phyloP scores from a whole-genome alignment of 352 stramenopile species.

The Pythium diclinum region DNA sequence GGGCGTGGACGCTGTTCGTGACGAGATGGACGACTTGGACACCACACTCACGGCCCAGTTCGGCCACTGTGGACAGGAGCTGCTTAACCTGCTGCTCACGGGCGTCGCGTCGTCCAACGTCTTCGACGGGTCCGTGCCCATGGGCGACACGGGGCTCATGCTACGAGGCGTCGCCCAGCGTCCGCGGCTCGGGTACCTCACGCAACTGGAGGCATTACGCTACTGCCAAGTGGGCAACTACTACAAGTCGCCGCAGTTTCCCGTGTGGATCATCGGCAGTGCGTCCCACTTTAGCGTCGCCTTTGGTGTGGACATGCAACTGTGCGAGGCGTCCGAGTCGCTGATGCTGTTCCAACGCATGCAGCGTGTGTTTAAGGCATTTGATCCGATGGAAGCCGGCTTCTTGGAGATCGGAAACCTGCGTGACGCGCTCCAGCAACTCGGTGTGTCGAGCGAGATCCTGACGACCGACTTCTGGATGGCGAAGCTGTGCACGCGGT shows the following conservation, averaged over 20 bases:
- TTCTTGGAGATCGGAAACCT: conserved; percentile 78
- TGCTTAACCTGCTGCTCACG: conserved; percentile 84
- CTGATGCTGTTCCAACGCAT: conserved; percentile 81
- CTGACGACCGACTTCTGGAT: conserved; percentile 61
- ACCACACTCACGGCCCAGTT: conserved; percentile 63
- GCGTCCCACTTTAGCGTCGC: conserved; percentile 90
- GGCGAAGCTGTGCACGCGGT: conserved; percentile 45
- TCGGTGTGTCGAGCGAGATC: conserved; percentile 58
- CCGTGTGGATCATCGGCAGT: conserved; percentile 90
- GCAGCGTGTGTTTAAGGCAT: conserved; percentile 86
- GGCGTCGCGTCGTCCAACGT: conserved; percentile 78
- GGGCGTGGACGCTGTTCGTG: conserved; percentile 34
- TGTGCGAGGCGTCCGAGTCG: conserved; percentile 65
- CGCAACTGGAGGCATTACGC: conserved; percentile 85
- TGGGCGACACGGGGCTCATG: conserved; percentile 73
- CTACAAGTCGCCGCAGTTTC: conserved; percentile 86
- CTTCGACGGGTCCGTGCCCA: conserved; percentile 74
- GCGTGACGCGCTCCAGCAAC: conserved; percentile 52
- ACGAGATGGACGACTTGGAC: conserved; percentile 75
- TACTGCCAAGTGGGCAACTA: conserved; percentile 90
- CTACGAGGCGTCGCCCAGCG: conserved; percentile 56
- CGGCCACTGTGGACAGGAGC: conserved; percentile 82
- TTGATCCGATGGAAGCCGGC: conserved; percentile 85
- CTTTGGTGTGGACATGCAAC: conserved; percentile 60
- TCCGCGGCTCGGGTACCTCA: conserved; percentile 81